Evolutionary conservation across 768 basidiomycete species (phyloP), one percentile per base, ranked within the genome.

Genomic region (Lactarius pseudohatsudake): DNA sequence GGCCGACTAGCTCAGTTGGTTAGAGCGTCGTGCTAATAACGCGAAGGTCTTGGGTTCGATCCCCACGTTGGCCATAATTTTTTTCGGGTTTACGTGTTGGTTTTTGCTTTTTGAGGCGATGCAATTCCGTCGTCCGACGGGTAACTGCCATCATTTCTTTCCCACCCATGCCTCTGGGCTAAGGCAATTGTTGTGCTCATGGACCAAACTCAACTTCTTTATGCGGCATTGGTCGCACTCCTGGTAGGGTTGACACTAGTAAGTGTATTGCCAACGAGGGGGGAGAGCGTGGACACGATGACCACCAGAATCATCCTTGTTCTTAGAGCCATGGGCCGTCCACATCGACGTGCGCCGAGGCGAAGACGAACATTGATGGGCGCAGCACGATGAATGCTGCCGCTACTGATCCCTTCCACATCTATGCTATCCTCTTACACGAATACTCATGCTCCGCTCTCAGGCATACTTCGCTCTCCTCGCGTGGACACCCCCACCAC

Each of bases 1-100:
- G 88, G 89, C 89, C 88, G 89, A 85, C 87, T 91, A 90, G 89
- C 90, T 91, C 89, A 91, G 90, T 81, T 90, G 90, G 89, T 91
- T 90, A 90, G 89, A 90, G 89, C 89, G 88, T 90, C 85, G 88
- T 88, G 86, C 88, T 90, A 90, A 88, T 87, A 84, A 69, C 68
- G 65, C 72, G 72, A 73, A 73, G 72, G 72, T 72, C 72, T 71
- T 71, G 72, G 72, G 72, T 73, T 73, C 72, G 72, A 73, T 68
- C 72, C 72, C 72, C 72, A 72, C 71, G 64, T 70, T 70, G 72
- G 72, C 72, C 72, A 72, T 61, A 22, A 22, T 28, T 36, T 30
- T 65, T 60, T 38, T 32, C 5, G 58, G 1, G 3, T n/a, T 16
- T 59, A 16, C 26, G 28, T 30, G 7, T 36, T 22, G 16, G 32